phyloP scores from a whole-genome alignment of 495 filamentous ascomycete species.

The Penicillium chermesinum region DNA sequence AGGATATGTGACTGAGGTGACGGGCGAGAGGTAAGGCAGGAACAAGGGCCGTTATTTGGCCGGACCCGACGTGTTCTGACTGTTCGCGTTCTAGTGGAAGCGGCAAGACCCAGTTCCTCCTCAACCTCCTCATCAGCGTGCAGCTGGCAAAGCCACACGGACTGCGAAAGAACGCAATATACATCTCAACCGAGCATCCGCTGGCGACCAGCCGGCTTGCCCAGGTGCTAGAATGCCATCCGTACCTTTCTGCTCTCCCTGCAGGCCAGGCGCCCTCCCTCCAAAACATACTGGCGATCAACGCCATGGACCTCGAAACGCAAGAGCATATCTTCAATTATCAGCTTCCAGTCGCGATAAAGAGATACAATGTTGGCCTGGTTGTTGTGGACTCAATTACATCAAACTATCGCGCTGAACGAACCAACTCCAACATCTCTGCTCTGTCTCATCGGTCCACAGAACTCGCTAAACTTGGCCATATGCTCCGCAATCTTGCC shows the following conservation, averaged over 20 bases:
- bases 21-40: conserved; percentile 69
- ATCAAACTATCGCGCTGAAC: conserved; percentile 91
- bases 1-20: conserved; percentile 82
- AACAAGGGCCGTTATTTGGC: background rate
- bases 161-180: conserved; percentile 64
- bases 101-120: conserved; percentile 94
- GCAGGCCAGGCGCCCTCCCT: conserved; percentile 56
- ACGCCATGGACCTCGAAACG: conserved; percentile 85
- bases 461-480: conserved; percentile 73
- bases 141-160: conserved; percentile 75
- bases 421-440: conserved; percentile 35
- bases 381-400: conserved; percentile 86
- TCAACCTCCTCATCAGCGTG: conserved; percentile 72
- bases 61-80: conserved; percentile 17
- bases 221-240: conserved; percentile 69
- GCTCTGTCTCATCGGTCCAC: conserved; percentile 48
- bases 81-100: conserved; percentile 56
- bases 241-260: conserved; percentile 48
- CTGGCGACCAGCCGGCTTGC: conserved; percentile 74
- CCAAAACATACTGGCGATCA: conserved; percentile 64
- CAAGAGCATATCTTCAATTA: conserved; percentile 93
- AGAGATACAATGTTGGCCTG: conserved; percentile 68
- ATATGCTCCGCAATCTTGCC: conserved; percentile 69
- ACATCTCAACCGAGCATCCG: conserved; percentile 91
- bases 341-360: conserved; percentile 82